Evolutionary conservation across 805 yeast species (phyloP).

Genomic region (Lachancea lanzarotensis): DNA sequence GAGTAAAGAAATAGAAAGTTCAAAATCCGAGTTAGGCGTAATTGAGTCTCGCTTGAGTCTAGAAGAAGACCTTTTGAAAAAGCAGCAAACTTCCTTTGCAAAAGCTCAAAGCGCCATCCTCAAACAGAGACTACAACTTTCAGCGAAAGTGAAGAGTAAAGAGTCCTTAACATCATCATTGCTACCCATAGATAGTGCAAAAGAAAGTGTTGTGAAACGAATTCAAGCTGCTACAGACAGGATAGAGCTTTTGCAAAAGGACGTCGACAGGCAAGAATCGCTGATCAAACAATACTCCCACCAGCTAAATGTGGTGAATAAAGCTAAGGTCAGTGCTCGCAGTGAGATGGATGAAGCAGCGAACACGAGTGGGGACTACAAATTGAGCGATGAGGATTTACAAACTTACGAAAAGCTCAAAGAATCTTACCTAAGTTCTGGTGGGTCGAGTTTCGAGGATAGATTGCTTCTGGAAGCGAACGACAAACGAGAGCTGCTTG

Average conservation of each 20-base stretch:
- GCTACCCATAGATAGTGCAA: conserved; percentile 58
- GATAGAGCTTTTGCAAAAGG: conserved; percentile 44
- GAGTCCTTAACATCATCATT: conserved; percentile 42
- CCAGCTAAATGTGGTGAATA: conserved; percentile 43
- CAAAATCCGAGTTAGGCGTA: conserved; percentile 26
- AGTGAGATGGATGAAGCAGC: conserved; percentile 27
- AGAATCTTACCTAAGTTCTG: conserved; percentile 48
- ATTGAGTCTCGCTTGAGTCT: conserved; percentile 31
- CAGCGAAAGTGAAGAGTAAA: conserved; percentile 33
- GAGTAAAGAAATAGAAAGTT: conserved; percentile 20
- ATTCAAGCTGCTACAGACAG: conserved; percentile 42
- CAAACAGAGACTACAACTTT: conserved; percentile 36
- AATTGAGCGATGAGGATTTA: conserved; percentile 45
- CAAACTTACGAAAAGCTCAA: conserved; percentile 54
- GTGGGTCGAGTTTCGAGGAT: conserved; percentile 52
- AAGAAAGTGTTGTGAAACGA: conserved; percentile 42
- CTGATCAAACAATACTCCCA: conserved; percentile 37
- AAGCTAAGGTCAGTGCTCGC: conserved; percentile 37
- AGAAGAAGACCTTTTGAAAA: conserved; percentile 36
- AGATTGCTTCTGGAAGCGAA: conserved; percentile 36
- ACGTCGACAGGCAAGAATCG: conserved; percentile 45
- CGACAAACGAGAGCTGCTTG: conserved; percentile 40
- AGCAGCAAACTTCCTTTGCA: conserved; percentile 39
- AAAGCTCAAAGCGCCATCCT: conserved; percentile 39
- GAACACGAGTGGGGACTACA: conserved; percentile 27